These are phyloP conservation scores for Schizothecium vesticola DNA, from an alignment of 495 filamentous ascomycete genomes.

Conservation along the genomic window DNA sequence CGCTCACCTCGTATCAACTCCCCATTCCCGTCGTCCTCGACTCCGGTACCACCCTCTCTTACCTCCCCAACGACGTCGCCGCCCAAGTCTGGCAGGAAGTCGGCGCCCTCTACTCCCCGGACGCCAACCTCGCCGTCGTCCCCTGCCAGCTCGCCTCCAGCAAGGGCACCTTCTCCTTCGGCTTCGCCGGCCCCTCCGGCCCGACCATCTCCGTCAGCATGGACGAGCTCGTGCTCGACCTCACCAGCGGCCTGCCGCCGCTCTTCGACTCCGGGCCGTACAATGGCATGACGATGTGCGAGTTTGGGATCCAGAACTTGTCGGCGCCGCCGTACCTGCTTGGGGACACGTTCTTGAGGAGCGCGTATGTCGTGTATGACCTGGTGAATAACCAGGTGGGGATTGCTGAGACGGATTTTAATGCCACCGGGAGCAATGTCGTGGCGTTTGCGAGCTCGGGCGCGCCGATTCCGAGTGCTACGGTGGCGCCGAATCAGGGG, in stretches of 20 bases:
- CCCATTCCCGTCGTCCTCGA: conserved; percentile 72
- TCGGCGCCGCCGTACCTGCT: conserved; percentile 58
- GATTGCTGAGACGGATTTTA: conserved; percentile 82
- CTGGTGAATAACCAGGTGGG: conserved; percentile 82
- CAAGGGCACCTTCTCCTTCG: conserved; percentile 64
- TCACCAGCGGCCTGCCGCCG: conserved; percentile 42
- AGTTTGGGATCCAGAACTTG: conserved; percentile 72
- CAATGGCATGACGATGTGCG: conserved; percentile 56
- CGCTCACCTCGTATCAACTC: conserved; percentile 46
- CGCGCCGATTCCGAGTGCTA: conserved; percentile 48
- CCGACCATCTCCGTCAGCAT: conserved; percentile 66
- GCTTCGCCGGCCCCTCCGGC: conserved; percentile 56
- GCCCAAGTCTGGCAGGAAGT: conserved; percentile 63
- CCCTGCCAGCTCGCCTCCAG: conserved; percentile 64
- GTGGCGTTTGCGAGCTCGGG: conserved; percentile 45
- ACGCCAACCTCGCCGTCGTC: conserved; percentile 54
- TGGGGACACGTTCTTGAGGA: conserved; percentile 93
- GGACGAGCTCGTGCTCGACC: conserved; percentile 69
- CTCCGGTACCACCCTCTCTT: conserved; percentile 81
- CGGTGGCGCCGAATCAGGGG: conserved; percentile 38
- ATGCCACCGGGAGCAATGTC: conserved; percentile 57
- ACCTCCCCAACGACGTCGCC: conserved; percentile 68
- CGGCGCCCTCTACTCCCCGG: conserved; percentile 49
- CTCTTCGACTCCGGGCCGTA: conserved; percentile 39
- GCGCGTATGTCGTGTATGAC: conserved; percentile 93